Base-by-base conservation (phyloP, 495 filamentous ascomycete species). In the Tuber brumale region DNA sequence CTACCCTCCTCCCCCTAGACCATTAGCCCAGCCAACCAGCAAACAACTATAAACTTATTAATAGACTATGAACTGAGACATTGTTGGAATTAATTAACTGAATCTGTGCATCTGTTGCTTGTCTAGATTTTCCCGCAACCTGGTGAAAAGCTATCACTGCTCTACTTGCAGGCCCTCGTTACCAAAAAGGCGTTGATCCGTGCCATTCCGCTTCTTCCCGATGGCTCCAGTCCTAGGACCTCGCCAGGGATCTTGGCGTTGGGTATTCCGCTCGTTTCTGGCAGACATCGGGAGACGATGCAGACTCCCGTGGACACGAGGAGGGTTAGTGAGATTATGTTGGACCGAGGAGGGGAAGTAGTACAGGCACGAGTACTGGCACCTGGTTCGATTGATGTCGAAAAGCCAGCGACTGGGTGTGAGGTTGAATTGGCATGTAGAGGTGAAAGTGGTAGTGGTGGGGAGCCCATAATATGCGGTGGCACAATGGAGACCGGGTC, bases 121-220 rank as follows among this genome's bases (percentile, higher is more conserved):
- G 39, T 46, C 70, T 41, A 82, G 81, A 77, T 82, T 72, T 77
- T 73, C 70, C 80, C 81, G 41, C 80, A 82, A 44, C 76, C 74
- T 42, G 80, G 70, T 51, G 71, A 70, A 74, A 81, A 79, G 45
- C 74, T 81, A 16, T 57, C 80, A 37, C 72, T 82, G 5, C 76
- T 82, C 57, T 76, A 81, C 70, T 74, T 81, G 39, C 81, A 79
- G 74, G 73, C 76, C 46, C 73, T 82, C 73, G 80, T 81, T 73
- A 46, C 66, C 74, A 77, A 79, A 75, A 48, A 70, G 48, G 79
- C 81, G 46, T 71, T 82, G 72, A 69, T 82, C 37, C 74, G 80
- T 70, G 73, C 81, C 74, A 81, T 82, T 41, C 81, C 80, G 48
- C 70, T 81, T 23, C 77, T 81, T 74, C 81, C 80, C 57, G 80